Percentiles rank a stretch among this genome's conserved stretches.
Conservation (phyloP, 768 basidiomycete genomes). For the Butyriboletus loyo region DNA sequence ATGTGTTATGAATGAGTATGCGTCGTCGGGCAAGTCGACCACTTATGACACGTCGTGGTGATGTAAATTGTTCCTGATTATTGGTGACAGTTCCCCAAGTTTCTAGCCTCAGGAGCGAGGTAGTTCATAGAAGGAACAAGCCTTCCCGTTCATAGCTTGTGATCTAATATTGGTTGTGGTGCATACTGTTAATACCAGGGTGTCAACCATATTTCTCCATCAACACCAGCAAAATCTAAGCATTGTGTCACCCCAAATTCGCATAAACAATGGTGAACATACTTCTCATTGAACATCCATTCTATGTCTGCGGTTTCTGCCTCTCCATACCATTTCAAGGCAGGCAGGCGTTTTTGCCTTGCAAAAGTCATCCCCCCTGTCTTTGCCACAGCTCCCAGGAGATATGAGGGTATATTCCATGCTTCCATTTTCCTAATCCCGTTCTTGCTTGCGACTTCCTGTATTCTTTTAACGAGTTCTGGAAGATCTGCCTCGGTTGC, state of each 20-base stretch:
- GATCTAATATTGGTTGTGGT: not conserved
- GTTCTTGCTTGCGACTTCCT: conserved; percentile 30
- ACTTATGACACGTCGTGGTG: not conserved
- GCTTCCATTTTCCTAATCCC: conserved; percentile 39
- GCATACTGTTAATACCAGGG: not conserved
- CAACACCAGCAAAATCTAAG: conserved; percentile 4
- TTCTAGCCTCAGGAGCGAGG: no score
- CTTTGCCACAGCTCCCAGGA: conserved; percentile 24
- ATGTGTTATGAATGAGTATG: not conserved
- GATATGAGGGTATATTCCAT: conserved; percentile 33
- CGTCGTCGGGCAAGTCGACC: not conserved
- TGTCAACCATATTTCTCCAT: not conserved
- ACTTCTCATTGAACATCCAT: conserved; percentile 51
- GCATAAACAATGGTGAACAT: not conserved
- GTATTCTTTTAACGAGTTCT: conserved; percentile 33
- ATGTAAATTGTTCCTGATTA: no score
- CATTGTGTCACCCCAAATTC: not conserved
- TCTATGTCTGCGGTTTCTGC: conserved; percentile 31
- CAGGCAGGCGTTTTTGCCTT: conserved; percentile 39
- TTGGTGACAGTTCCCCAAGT: not conserved
- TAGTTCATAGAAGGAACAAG: no score
- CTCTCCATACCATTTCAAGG: conserved; percentile 48
- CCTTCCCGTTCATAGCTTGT: not conserved
- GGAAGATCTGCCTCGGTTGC: conserved; percentile 28
- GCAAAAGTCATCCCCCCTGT: conserved; percentile 31